Conservation (phyloP, 345 rosid genomes). For the Carallia brachiata region DNA sequence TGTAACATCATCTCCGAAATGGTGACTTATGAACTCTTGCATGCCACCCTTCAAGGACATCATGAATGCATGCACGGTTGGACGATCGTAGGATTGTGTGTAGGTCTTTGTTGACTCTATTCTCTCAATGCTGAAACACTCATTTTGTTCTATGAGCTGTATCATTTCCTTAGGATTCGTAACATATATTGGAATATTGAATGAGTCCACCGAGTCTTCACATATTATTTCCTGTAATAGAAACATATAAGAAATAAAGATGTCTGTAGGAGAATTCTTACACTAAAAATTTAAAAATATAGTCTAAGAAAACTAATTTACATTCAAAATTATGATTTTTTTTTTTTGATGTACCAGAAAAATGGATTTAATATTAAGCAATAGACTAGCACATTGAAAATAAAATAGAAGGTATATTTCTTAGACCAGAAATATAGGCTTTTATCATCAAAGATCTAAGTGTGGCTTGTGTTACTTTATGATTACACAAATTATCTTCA, state of each 20-base stretch:
- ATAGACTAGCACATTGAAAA: too few relatives aligned
- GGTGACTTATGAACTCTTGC: constrained; percentile 20
- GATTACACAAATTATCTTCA: too few relatives aligned
- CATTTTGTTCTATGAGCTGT: constrained; percentile 3
- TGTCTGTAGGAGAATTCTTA: background rate
- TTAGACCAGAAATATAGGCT: too few relatives aligned
- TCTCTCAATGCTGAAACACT: constrained; percentile 15
- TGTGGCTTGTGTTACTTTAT: too few relatives aligned
- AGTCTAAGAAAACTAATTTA: too few relatives aligned
- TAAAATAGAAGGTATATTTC: too few relatives aligned
- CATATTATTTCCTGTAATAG: background rate
- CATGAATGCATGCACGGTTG: background rate
- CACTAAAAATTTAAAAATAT: too few relatives aligned
- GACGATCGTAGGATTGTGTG: background rate
- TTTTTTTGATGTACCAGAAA: too few relatives aligned
- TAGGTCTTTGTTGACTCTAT: background rate
- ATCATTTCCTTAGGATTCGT: constrained; percentile 4
- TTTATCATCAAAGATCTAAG: too few relatives aligned
- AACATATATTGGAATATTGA: constrained; percentile 17
- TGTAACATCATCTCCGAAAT: constrained; percentile 26
- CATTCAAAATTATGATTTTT: too few relatives aligned
- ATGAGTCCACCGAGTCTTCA: constrained; percentile 9
- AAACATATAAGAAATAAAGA: background rate
- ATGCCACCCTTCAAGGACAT: constrained; percentile 10
- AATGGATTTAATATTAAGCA: too few relatives aligned